Base-by-base conservation (phyloP, 1,284 basidiomycete genomes). In the Cerioporus squamosus region DNA sequence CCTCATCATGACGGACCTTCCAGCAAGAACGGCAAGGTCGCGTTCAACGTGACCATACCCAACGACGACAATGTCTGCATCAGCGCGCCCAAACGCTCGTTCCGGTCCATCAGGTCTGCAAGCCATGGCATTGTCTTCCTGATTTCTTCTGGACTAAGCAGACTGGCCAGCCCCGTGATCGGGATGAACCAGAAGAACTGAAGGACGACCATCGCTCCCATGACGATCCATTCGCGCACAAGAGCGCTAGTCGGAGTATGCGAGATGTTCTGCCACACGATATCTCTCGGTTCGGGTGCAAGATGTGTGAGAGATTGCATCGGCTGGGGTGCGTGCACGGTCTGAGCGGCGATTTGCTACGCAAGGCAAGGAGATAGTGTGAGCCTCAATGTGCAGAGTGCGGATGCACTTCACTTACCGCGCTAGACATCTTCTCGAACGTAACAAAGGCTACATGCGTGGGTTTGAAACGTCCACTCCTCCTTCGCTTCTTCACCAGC, bases 221-320 rank as follows among this genome's bases (percentile, higher is more conserved):
- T 64, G 38, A 59, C 57, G 23, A 64, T 36, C 57, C 59, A 64
- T 38, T 64, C 62, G 39, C 62, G 62, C 45, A 61, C 59, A 26
- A 94, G 77, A 2, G 62, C 57, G 17, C 53, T 57, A 83, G 77
- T 33, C 4, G 80, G 75, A 0, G 89, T 83, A 57, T 90, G 84
- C 1, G 85, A 79, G 75, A 98, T 90, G 68, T 94, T 96, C 43
- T 86, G 81, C 97, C 97, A 99, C 18, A 98, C 87, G 57, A 99
- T 93, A 72, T 99, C 97, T 44, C 97, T 85, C 9, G 97, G 97
- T 72, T 99, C 97, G 0, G 95, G 96, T 0, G 97, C 96, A 5
- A 85, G 85, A 47, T 81, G 81, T 2, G 93, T 94, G 14, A 80
- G 77, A 51, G 85, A 82, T 69, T 90, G 82, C 55, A 81, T 81